Evolutionary conservation across 345 rosid genomes (phyloP).

Genomic region (Cardamine resedifolia): DNA sequence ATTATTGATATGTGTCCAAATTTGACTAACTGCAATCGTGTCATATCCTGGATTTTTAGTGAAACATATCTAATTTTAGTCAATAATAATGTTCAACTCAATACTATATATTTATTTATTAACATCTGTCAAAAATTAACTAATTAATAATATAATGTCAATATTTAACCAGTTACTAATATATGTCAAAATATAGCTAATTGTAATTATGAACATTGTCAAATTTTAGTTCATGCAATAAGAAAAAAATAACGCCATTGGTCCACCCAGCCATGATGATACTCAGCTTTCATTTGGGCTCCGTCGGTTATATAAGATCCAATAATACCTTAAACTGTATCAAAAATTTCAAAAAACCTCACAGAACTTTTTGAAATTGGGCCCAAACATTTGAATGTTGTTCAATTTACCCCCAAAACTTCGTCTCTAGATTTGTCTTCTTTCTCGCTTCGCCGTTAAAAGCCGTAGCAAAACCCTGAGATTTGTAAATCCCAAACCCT

Average conservation of each 20-base stretch:
- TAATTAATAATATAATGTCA: neutral
- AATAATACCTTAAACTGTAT: neutral
- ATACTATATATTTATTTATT: neutral
- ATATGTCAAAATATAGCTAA: neutral
- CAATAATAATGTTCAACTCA: neutral
- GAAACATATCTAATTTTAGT: neutral
- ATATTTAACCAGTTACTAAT: neutral
- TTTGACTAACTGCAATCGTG: neutral
- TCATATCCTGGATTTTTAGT: neutral
- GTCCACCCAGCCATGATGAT: neutral
- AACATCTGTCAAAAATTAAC: neutral
- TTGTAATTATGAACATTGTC: neutral
- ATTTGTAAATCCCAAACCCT: slow-evolving; percentile 13
- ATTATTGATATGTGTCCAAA: slow-evolving; percentile 11
- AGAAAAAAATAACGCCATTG: neutral
- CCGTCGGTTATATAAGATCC: neutral
- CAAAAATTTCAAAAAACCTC: neutral
- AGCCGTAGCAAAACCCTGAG: slow-evolving; percentile 22
- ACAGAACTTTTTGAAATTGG: slow-evolving; percentile 9
- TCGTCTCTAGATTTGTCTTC: neutral
- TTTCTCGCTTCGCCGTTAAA: slow-evolving; percentile 25
- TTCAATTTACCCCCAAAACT: slow-evolving; percentile 24
- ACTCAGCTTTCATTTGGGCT: neutral
- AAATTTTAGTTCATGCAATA: neutral
- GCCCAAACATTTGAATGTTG: slow-evolving; percentile 34